Evolutionary conservation across 2,329 filamentous ascomycete species (phyloP).

Genomic region (Cordyceps javanica): DNA sequence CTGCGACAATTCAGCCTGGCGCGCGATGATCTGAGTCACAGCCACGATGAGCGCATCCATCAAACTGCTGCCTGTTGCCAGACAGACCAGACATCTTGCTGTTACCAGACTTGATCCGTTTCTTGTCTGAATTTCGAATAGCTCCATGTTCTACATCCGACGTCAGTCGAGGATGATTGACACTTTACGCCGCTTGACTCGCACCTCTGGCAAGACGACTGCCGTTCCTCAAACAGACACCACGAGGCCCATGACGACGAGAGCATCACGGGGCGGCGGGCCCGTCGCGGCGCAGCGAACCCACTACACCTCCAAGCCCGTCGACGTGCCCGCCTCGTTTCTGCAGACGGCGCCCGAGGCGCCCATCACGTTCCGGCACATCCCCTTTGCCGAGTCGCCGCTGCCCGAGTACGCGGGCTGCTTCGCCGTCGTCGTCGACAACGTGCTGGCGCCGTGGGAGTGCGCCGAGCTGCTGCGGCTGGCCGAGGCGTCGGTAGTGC

Average conservation of each 20-base stretch:
- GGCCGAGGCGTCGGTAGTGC: conserved; percentile 44
- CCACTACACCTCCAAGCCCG: conserved; percentile 26
- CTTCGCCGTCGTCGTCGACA: conserved; percentile 56
- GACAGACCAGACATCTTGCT: background rate
- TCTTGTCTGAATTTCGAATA: too few relatives aligned
- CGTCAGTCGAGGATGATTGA: background rate
- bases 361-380: conserved; percentile 34
- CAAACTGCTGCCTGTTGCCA: background rate
- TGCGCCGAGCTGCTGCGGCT: conserved; percentile 49
- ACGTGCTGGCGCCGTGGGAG: conserved; percentile 49
- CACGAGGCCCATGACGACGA: background rate
- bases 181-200: background rate
- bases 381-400: conserved; percentile 45
- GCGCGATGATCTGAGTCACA: background rate
- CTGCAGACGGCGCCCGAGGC: conserved; percentile 32
- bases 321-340: conserved; percentile 37
- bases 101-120: too few relatives aligned
- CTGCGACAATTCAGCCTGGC: background rate
- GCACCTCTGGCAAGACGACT: background rate
- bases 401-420: conserved; percentile 45
- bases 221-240: background rate
- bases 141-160: background rate
- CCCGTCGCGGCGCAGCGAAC: background rate
- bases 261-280: background rate
- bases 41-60: background rate